A percentile compares a stretch with the other conserved stretches of the same genome.
Evolutionary conservation across 192 early-diverging fungal genomes (phyloP).

Genomic region (Endogone sp.): DNA sequence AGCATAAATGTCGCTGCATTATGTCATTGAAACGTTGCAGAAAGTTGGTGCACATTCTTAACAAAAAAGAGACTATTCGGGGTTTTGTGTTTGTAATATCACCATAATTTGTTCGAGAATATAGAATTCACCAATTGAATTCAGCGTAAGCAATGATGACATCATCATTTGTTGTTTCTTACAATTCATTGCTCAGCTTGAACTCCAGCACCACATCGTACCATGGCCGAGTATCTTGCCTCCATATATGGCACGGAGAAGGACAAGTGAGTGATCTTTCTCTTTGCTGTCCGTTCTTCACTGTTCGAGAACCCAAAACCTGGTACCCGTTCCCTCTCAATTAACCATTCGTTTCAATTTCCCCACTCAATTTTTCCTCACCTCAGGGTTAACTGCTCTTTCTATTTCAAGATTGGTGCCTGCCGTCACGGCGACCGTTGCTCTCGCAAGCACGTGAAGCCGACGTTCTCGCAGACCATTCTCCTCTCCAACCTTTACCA

Average conservation of each 20-base stretch:
- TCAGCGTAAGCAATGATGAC: too few relatives aligned
- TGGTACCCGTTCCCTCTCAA: background rate
- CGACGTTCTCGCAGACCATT: constrained; percentile 92
- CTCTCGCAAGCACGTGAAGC: constrained; percentile 95
- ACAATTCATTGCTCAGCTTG: too few relatives aligned
- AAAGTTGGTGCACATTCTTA: too few relatives aligned
- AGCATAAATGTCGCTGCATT: too few relatives aligned
- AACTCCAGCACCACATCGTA: too few relatives aligned
- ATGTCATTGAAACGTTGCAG: too few relatives aligned
- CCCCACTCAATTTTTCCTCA: background rate
- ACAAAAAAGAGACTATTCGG: too few relatives aligned
- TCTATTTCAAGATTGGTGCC: constrained; percentile 99
- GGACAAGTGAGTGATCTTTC: constrained; percentile 69
- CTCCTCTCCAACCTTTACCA: constrained; percentile 94
- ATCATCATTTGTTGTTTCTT: too few relatives aligned
- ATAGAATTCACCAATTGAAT: too few relatives aligned
- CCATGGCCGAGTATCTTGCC: constrained; percentile 79
- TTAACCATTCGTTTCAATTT: background rate
- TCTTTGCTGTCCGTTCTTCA: background rate
- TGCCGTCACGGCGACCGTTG: constrained; percentile 97
- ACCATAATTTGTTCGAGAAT: too few relatives aligned
- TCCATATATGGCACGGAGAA: constrained; percentile 97
- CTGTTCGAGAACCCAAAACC: background rate
- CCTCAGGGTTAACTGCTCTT: constrained; percentile 95
- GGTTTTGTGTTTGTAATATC: too few relatives aligned